Percentiles rank a stretch among this genome's conserved stretches.
phyloP scores from a whole-genome alignment of 2,329 filamentous ascomycete species.

The Trichoderma aggressivum region DNA sequence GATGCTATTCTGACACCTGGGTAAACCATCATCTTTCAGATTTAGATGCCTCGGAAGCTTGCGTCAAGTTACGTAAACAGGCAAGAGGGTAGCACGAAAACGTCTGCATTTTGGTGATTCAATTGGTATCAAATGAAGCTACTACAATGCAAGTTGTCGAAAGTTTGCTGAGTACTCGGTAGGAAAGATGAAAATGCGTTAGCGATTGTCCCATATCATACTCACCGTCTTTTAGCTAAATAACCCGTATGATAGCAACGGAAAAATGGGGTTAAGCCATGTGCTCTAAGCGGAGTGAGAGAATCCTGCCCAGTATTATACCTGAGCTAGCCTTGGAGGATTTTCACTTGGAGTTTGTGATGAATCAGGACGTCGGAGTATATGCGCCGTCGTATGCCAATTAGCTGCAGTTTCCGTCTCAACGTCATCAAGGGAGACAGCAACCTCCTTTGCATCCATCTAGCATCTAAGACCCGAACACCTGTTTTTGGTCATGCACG shows the following conservation, averaged over 20 bases:
- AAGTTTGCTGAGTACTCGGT: no score
- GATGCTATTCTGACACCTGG: neutral
- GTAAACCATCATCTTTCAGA: neutral
- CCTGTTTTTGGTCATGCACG: neutral
- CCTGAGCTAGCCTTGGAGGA: neutral
- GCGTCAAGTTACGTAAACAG: no score
- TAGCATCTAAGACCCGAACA: neutral
- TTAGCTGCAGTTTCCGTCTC: neutral
- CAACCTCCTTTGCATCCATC: neutral
- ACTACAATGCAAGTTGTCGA: no score
- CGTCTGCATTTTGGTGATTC: neutral
- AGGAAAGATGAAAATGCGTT: neutral
- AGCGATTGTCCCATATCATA: neutral
- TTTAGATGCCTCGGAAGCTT: neutral
- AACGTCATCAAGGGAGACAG: neutral
- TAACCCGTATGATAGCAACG: neutral
- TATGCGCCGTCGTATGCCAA: neutral
- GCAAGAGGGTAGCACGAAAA: neutral
- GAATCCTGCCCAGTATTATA: neutral
- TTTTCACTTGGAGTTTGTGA: neutral
- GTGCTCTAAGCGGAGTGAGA: neutral
- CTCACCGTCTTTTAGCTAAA: neutral
- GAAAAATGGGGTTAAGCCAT: neutral
- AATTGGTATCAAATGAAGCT: neutral
- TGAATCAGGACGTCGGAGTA: neutral